Evolutionary conservation across 805 yeast species (phyloP).

Genomic region (Cephaloascus albidus): DNA sequence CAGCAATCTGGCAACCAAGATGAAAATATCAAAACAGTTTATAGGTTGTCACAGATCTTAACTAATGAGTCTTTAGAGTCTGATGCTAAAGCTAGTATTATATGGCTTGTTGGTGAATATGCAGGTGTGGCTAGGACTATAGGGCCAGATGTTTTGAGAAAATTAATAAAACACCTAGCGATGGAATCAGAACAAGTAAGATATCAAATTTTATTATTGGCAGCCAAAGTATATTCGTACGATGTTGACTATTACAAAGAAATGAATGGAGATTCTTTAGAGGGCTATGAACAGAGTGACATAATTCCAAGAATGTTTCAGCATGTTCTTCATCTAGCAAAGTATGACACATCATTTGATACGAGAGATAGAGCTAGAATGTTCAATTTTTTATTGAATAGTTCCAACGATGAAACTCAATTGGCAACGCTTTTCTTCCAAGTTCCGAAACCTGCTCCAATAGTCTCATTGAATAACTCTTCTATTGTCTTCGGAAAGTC

Average conservation of each 20-base stretch:
- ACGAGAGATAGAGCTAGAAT: slow-evolving; percentile 80
- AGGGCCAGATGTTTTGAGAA: slow-evolving; percentile 71
- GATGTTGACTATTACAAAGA: slow-evolving; percentile 34
- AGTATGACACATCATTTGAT: slow-evolving; percentile 68
- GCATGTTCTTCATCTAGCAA: slow-evolving; percentile 51
- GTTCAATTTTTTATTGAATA: slow-evolving; percentile 51
- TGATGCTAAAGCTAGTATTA: slow-evolving; percentile 69
- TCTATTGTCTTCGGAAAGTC: background rate
- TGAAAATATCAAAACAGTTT: slow-evolving; percentile 44
- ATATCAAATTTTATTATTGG: slow-evolving; percentile 58
- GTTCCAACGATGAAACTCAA: slow-evolving; percentile 35
- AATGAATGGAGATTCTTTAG: slow-evolving; percentile 7
- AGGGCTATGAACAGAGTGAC: slow-evolving; percentile 18
- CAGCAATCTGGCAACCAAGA: slow-evolving; percentile 45
- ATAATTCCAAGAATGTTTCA: slow-evolving; percentile 43
- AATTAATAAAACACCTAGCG: slow-evolving; percentile 42
- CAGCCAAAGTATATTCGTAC: slow-evolving; percentile 62
- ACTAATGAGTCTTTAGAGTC: slow-evolving; percentile 11
- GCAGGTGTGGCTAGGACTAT: slow-evolving; percentile 29
- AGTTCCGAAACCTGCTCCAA: slow-evolving; percentile 66
- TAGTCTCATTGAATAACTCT: slow-evolving; percentile 6
- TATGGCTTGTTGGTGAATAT: slow-evolving; percentile 90
- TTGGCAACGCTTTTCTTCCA: slow-evolving; percentile 64
- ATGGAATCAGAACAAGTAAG: slow-evolving; percentile 50
- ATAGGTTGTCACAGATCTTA: slow-evolving; percentile 31